Percentiles rank a stretch among this genome's conserved stretches.
Evolutionary conservation across 202 grass and related monocot species (phyloP).

Genomic region (Elaeis oleifera): DNA sequence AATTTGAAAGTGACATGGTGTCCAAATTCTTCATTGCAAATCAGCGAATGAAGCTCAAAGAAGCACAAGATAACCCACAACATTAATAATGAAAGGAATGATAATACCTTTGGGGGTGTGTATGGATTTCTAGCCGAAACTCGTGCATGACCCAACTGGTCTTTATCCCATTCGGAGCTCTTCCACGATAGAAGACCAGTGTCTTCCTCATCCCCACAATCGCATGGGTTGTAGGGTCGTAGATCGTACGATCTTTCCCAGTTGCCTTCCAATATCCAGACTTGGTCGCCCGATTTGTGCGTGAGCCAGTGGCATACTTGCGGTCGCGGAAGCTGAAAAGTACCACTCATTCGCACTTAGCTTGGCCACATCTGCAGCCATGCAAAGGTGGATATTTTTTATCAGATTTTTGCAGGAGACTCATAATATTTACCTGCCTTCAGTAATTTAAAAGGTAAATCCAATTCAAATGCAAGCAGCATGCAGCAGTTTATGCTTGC

Average conservation of each 20-base stretch:
- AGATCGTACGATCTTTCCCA: slow-evolving; percentile 68
- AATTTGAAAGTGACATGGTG: too few species aligned
- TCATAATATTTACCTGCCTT: slow-evolving; percentile 12
- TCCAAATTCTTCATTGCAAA: too few species aligned
- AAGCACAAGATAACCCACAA: too few species aligned
- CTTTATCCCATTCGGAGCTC: slow-evolving; percentile 78
- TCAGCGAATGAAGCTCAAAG: too few species aligned
- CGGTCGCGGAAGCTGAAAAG: slow-evolving; percentile 95
- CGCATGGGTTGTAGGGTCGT: slow-evolving; percentile 20
- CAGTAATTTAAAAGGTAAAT: slow-evolving; percentile 11
- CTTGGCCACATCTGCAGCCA: slow-evolving; percentile 50
- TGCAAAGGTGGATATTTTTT: background rate
- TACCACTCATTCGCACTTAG: slow-evolving; percentile 88
- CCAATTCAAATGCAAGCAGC: background rate
- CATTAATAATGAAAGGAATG: too few species aligned
- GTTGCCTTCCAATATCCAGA: slow-evolving; percentile 93
- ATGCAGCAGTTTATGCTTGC: too few species aligned
- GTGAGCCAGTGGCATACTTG: slow-evolving; percentile 78
- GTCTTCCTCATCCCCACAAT: slow-evolving; percentile 91
- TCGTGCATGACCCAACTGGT: slow-evolving; percentile 90
- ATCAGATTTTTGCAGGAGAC: background rate
- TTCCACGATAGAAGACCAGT: slow-evolving; percentile 77
- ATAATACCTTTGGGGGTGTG: slow-evolving; percentile 39
- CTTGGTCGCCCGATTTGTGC: slow-evolving; percentile 76
- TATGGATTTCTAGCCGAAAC: slow-evolving; percentile 67